These are phyloP conservation scores for Sphaerobolus stellatus DNA, from an alignment of 1,284 basidiomycete species.

Conservation along the genomic window DNA sequence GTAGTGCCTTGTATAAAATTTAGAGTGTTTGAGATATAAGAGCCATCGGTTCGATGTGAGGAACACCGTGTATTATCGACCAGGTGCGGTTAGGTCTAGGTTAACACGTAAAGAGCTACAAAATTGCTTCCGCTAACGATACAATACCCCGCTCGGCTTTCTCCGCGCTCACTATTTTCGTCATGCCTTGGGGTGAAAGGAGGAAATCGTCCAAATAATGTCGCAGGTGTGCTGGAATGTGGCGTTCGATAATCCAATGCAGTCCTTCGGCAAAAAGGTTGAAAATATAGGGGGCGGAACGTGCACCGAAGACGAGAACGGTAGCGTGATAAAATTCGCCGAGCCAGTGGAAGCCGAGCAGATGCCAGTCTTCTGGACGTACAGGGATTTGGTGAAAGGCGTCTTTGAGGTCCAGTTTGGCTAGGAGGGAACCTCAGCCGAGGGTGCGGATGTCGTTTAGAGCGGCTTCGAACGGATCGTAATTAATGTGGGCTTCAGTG, in stretches of 20 bases:
- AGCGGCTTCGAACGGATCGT: conserved; percentile 27
- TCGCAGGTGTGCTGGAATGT: conserved; percentile 24
- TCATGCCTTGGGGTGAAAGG: too few species aligned
- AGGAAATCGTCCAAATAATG: conserved; percentile 37
- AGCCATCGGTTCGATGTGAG: too few species aligned
- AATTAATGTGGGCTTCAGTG: conserved; percentile 32
- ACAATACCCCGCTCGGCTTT: too few species aligned
- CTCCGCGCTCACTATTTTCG: too few species aligned
- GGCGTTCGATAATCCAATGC: conserved; percentile 35
- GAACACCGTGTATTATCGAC: too few species aligned
- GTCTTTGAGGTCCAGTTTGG: conserved; percentile 40
- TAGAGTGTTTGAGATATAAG: too few species aligned
- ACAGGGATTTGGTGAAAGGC: conserved; percentile 41
- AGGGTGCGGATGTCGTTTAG: background rate
- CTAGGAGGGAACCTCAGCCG: conserved; percentile 32
- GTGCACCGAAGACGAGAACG: conserved; percentile 24
- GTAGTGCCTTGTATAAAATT: too few species aligned
- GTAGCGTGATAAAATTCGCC: conserved; percentile 30
- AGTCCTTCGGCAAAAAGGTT: conserved; percentile 39
- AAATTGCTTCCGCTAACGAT: too few species aligned
- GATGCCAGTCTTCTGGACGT: conserved; percentile 30
- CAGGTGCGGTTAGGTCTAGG: too few species aligned
- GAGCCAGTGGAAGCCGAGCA: conserved; percentile 35
- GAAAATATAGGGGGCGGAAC: conserved; percentile 38
- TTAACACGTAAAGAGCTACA: too few species aligned